Base-by-base conservation (phyloP, 805 yeast genomes). In the Metschnikowia kunwiensis region DNA sequence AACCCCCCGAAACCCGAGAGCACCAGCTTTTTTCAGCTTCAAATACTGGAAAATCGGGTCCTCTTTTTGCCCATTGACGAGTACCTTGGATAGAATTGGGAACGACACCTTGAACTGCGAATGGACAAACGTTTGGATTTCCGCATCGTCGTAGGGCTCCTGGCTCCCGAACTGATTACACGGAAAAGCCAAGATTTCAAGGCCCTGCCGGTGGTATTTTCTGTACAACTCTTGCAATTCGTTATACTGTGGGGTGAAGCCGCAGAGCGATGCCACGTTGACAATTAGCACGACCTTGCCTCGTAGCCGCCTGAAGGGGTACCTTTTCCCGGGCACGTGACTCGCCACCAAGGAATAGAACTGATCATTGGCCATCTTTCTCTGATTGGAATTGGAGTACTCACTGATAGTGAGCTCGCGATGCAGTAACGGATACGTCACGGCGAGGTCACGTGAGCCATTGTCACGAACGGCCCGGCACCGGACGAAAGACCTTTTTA, bases 131-230 rank as follows among this genome's bases (percentile, higher is more conserved):
- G 30, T 26, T 13, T 50, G 53, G 12, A 65, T 53, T 19, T 53
- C 39, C 4, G 28, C 74, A 33, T 75, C 78, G 3, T 75, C 54
- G 3, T 80, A 80, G 49, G 93, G 82, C 62, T 89, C 86, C 68
- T 93, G 83, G 50, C 75, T 66, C 16, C 83, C 89, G 57, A 88
- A 88, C 58, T 87, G 96, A 64, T 86, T 85, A 63, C 96, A 86
- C 21, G 97, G 97, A 74, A 88, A 87, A 0, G 88, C 96, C 23
- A 88, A 46, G 18, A 88, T 70, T 29, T 65, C 77, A 16, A 89
- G 66, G 1, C 86, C 94, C 44, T 73, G 54, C 32, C 72, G 76
- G 35, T 72, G 63, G 63, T 81, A 84, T 55, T 78, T 77, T 43
- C 78, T 64, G 64, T 86, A 79, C 10, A 88, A 61, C 26, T 58